These are phyloP conservation scores for Albifimbria verrucaria DNA, from an alignment of 2,329 filamentous ascomycete species.

Conservation along the genomic window DNA sequence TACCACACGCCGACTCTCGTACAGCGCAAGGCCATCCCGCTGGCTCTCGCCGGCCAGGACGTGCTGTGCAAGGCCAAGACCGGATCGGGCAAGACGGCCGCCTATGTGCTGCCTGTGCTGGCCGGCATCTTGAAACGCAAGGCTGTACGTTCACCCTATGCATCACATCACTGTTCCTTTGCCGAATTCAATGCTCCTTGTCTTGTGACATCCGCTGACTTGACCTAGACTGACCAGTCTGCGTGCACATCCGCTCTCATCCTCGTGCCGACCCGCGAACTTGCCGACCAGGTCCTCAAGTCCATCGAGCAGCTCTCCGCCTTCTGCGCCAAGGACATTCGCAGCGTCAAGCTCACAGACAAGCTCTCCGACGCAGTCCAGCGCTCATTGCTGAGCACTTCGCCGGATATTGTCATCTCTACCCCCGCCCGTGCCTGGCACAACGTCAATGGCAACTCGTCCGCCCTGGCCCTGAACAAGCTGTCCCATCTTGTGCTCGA, in stretches of 20 bases:
- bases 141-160: conserved; percentile 39
- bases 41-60: conserved; percentile 84
- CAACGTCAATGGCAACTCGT: conserved; percentile 65
- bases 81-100: conserved; percentile 95
- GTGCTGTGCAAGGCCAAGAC: conserved; percentile 91
- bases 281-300: conserved; percentile 86
- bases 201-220: too few species aligned
- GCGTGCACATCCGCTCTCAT: conserved; percentile 72
- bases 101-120: conserved; percentile 86
- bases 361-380: conserved; percentile 89
- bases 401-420: conserved; percentile 84
- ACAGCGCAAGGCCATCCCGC: conserved; percentile 81
- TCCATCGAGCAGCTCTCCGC: conserved; percentile 71
- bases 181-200: background rate
- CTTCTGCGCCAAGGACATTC: conserved; percentile 82
- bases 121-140: conserved; percentile 81
- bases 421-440: conserved; percentile 82
- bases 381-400: conserved; percentile 77
- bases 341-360: conserved; percentile 81
- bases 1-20: conserved; percentile 86
- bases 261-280: conserved; percentile 89
- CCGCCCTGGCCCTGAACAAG: conserved; percentile 63
- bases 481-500: conserved; percentile 83
- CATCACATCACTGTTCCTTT: background rate
- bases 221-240: conserved; percentile 41